Base-by-base conservation (phyloP, 805 yeast genomes). In the Starmerella stellata region DNA sequence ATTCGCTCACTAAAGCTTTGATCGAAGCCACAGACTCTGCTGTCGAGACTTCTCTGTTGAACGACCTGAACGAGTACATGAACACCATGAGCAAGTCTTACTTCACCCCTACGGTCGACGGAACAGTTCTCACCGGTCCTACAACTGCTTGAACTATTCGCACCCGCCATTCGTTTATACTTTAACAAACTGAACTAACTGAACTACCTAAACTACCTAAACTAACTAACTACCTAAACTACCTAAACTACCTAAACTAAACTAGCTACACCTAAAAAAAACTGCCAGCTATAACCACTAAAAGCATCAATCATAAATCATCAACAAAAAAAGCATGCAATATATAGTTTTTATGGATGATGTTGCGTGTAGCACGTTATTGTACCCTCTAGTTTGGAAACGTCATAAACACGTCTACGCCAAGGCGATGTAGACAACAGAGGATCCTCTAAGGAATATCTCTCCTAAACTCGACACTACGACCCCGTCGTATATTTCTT, bases 381-480 rank as follows among this genome's bases (percentile, higher is more conserved):
- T n/a, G n/a, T n/a, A n/a, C n/a, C n/a, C n/a, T n/a, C n/a, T 17
- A 29, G 16, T 23, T 13, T 31, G 21, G 13, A 7, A 11, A 7
- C 8, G 13, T 17, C 5, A 14, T 13, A 41, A n/a, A n/a, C 25
- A 11, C 25, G 25, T 23, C 25, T 40, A 56, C 3, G 44, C 54
- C 4, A 57, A 52, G 19, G 58, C 52, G 28, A 56, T 55, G 38
- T 54, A 56, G 36, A 50, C 42, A 16, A 56, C 59, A 54, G 78
- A 77, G 54, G 80, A 81, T 29, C 93, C 93, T 58, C 93, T 71
- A 47, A 82, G 72, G 54, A 82, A 82, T 21, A 80, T 83, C 57
- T 80, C 93, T 24, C 80, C 80, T 44, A 72, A 75, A 21, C 59
- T 61, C 44, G 67, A 70, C 28, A 67, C 69, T 33, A 56, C 53